phyloP scores from a whole-genome alignment of 306 rosid species.

The Aeschynomene evenia region DNA sequence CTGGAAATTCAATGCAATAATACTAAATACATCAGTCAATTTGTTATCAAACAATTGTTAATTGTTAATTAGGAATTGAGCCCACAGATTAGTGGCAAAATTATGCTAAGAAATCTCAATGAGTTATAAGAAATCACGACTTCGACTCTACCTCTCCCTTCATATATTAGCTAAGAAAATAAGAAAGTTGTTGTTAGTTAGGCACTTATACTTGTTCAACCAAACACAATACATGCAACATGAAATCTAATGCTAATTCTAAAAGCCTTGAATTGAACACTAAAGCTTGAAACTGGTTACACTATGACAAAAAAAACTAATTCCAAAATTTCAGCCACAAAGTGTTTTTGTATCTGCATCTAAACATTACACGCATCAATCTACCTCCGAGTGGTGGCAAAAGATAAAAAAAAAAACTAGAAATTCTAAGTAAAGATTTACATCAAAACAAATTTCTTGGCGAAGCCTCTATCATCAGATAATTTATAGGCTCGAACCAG shows the following conservation, averaged over 20 bases:
- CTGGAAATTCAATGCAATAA: neutral
- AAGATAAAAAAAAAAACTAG: neutral
- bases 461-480: constrained; percentile 1
- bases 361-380: neutral
- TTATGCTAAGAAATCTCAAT: no score
- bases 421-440: neutral
- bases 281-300: neutral
- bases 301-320: neutral
- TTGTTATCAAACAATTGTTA: no score
- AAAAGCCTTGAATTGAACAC: neutral
- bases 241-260: neutral
- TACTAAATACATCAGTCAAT: neutral
- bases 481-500: neutral
- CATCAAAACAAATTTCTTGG: constrained; percentile 19
- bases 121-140: no score
- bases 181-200: no score
- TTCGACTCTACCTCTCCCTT: no score
- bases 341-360: neutral
- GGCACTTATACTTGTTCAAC: neutral
- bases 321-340: neutral
- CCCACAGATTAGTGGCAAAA: no score
- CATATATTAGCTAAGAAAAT: no score
- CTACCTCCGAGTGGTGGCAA: constrained; percentile 3
- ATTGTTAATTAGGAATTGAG: no score
- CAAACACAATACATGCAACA: neutral